Conservation (phyloP, 1,284 basidiomycete species). For the Sutorius eximius region DNA sequence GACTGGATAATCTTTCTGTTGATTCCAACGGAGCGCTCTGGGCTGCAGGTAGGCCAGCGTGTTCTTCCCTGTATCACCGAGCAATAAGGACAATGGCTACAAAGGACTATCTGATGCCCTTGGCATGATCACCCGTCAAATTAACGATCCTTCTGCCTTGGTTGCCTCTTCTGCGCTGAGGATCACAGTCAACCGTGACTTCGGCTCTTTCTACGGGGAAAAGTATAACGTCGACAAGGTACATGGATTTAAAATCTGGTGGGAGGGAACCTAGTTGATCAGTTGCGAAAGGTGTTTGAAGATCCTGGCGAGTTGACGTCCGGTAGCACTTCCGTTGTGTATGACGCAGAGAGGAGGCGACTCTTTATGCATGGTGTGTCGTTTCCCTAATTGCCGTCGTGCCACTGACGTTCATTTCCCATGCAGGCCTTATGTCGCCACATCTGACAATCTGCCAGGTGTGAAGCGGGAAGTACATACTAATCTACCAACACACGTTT, state of each 20-base stretch:
- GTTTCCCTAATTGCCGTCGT: slow-evolving; percentile 9
- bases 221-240: slow-evolving; percentile 66
- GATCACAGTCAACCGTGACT: slow-evolving; percentile 53
- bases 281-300: slow-evolving; percentile 52
- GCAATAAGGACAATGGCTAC: background rate
- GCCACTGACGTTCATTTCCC: slow-evolving; percentile 7
- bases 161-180: slow-evolving; percentile 51
- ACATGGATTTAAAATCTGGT: slow-evolving; percentile 4
- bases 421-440: slow-evolving; percentile 34
- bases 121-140: slow-evolving; percentile 36
- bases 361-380: slow-evolving; percentile 58
- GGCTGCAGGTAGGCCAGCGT: slow-evolving; percentile 47
- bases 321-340: slow-evolving; percentile 53
- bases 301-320: slow-evolving; percentile 57
- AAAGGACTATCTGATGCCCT: slow-evolving; percentile 34
- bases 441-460: slow-evolving; percentile 34
- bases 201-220: slow-evolving; percentile 56
- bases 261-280: slow-evolving; percentile 5
- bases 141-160: slow-evolving; percentile 38
- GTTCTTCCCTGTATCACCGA: background rate
- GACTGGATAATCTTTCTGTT: slow-evolving; percentile 55
- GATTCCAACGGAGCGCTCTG: slow-evolving; percentile 59
- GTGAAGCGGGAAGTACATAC: slow-evolving; percentile 8
- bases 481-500: slow-evolving; percentile 3
- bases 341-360: slow-evolving; percentile 47